Conservation (phyloP, 805 yeast species). For the Saccharomycopsis capsularis region DNA sequence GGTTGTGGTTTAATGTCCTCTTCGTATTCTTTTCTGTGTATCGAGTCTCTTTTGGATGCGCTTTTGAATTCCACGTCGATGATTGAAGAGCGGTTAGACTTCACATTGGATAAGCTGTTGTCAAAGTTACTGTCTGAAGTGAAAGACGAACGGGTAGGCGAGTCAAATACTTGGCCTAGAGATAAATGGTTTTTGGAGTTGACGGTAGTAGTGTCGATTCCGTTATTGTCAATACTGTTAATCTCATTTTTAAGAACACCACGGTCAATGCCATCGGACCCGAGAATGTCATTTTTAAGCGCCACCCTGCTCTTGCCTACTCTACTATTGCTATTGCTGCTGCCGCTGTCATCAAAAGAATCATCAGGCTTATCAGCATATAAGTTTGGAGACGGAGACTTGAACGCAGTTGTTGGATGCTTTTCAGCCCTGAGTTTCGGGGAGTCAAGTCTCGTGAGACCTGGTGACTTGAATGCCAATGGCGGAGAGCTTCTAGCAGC, state of each 20-base stretch:
- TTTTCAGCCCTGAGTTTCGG: not conserved
- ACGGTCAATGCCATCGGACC: not conserved
- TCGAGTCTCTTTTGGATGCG: slow-evolving; percentile 14
- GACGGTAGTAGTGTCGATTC: slow-evolving; percentile 6
- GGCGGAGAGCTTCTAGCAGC: slow-evolving; percentile 11
- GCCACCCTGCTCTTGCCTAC: slow-evolving; percentile 8
- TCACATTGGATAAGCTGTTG: not conserved
- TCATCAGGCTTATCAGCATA: not conserved
- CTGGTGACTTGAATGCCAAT: slow-evolving; percentile 13
- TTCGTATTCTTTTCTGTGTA: slow-evolving; percentile 19
- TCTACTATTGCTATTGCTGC: not conserved
- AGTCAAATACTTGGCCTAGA: slow-evolving; percentile 16
- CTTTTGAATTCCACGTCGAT: slow-evolving; percentile 19
- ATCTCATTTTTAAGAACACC: slow-evolving; percentile 7
- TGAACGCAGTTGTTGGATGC: not conserved
- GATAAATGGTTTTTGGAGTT: not conserved
- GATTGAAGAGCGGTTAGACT: slow-evolving; percentile 16
- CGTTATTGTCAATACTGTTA: slow-evolving; percentile 12
- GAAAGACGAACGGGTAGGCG: slow-evolving; percentile 3
- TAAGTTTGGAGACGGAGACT: slow-evolving; percentile 3
- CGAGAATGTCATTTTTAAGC: slow-evolving; percentile 10
- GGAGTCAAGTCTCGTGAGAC: slow-evolving; percentile 5
- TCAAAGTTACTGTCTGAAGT: not conserved
- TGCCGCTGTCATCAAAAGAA: not conserved
- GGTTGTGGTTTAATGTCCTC: slow-evolving; percentile 19